Base-by-base conservation (phyloP, 768 basidiomycete species). In the Sarcodon sp. region DNA sequence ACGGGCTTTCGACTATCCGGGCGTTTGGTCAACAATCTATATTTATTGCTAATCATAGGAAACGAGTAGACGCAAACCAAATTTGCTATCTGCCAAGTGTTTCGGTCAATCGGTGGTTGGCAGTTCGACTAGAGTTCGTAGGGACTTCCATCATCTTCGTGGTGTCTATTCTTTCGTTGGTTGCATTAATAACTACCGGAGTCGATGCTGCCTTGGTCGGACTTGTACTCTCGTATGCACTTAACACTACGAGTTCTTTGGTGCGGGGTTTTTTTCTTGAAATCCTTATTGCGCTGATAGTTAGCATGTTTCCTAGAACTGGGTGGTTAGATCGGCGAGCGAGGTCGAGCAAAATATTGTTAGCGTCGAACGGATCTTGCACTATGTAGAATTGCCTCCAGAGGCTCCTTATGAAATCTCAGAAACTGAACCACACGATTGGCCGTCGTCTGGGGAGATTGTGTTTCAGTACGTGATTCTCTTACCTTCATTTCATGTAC, bases 341-440 rank as follows among this genome's bases (percentile, higher is more conserved):
- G 91, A 93, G 61, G 87, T 91, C 10, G 91, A 94, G 59, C 86
- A 91, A 56, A 88, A 87, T 54, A 82, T 90, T 55, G 87, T 91
- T 51, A 87, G 86, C 56, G 85, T 89, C 12, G 91, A 94, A 61
- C 80, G 90, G 5, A 83, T 93, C 46, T 61, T 87, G 27, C 81
- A 92, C 55, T 93, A 96, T 57, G 80, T 79, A 27, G 69, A 82
- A 6, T 69, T 94, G 13, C 57, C 69, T 13, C 69, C 80, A 0
- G 93, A 97, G 63, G 89, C 86, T 1, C 77, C 85, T 0, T 71
- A 75, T 38, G 82, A 87, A 50, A 66, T 87, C 13, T 71, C 76
- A 0, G 79, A 79, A 16, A 64, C 60, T 9, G 72, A 78, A 43
- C 80, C 83, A 0, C 56, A 60, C 33, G 54, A 55, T 11, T 97